A percentile compares a stretch with the other conserved stretches of the same genome.
Evolutionary conservation across 495 filamentous ascomycete species (phyloP).

Genomic region (Bathelium albidoporum): DNA sequence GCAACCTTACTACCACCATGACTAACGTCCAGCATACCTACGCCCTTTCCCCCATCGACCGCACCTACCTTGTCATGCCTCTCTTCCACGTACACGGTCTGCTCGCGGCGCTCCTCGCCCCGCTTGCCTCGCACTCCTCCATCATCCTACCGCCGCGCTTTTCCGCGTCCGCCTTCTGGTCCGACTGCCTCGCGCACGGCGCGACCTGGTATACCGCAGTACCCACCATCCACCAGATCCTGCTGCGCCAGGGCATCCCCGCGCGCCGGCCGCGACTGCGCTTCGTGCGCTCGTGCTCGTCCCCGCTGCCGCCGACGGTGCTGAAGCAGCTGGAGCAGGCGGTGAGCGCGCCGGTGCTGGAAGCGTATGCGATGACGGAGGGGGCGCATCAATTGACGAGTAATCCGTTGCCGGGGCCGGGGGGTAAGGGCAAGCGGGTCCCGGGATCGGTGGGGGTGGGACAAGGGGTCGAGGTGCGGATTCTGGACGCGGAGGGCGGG

Average conservation of each 20-base stretch:
- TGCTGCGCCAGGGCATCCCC: constrained; percentile 56
- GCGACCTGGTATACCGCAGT: constrained; percentile 87
- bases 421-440: constrained; percentile 49
- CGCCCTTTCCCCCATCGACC: constrained; percentile 52
- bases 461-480: constrained; percentile 70
- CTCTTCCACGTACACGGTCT: constrained; percentile 84
- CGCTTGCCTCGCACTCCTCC: constrained; percentile 59
- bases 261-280: constrained; percentile 58
- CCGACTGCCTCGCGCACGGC: constrained; percentile 53
- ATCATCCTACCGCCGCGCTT: constrained; percentile 65
- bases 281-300: constrained; percentile 81
- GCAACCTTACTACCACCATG: constrained; percentile 67
- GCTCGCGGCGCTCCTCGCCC: constrained; percentile 66
- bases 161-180: constrained; percentile 77
- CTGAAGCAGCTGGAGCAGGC: constrained; percentile 64
- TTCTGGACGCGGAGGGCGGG: constrained; percentile 55
- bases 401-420: constrained; percentile 70
- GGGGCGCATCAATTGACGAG: constrained; percentile 84
- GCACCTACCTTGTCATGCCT: constrained; percentile 83
- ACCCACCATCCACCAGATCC: constrained; percentile 80
- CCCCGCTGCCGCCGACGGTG: constrained; percentile 63
- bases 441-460: constrained; percentile 72
- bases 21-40: constrained; percentile 68
- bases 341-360: constrained; percentile 68
- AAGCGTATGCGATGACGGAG: constrained; percentile 90